Percentiles rank a stretch among this genome's conserved stretches.
Conservation (phyloP, 306 rosid species). For the Carpinus fangiana region DNA sequence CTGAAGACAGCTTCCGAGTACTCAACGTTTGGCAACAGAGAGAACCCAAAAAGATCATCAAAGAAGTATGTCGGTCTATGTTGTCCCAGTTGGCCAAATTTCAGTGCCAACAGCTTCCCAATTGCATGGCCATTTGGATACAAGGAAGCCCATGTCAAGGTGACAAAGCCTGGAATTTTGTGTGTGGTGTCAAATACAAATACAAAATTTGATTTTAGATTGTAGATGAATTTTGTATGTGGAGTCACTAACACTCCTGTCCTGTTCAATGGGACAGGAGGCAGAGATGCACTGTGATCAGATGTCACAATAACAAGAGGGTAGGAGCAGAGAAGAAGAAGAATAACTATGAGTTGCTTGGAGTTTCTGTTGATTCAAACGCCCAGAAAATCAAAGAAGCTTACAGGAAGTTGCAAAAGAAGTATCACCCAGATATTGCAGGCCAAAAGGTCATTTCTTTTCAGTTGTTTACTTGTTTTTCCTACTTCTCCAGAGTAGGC, state of each 20-base stretch:
- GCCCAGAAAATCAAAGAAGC: conserved; percentile 62
- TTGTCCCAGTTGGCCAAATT: conserved; percentile 26
- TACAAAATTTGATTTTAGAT: not conserved
- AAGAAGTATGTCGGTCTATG: conserved; percentile 40
- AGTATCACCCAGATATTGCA: conserved; percentile 72
- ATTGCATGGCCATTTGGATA: conserved; percentile 29
- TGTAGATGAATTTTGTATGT: not conserved
- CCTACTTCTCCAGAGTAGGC: no score
- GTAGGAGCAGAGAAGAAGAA: conserved; percentile 28
- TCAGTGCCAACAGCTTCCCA: conserved; percentile 35
- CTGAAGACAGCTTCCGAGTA: not conserved
- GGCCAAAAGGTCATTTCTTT: conserved; percentile 59
- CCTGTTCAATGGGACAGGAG: conserved; percentile 19
- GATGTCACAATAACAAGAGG: conserved; percentile 44
- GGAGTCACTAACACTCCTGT: not conserved
- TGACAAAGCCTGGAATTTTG: conserved; percentile 8
- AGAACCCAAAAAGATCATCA: not conserved
- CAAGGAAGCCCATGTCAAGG: conserved; percentile 46
- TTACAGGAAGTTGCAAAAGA: conserved; percentile 77
- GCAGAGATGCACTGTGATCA: conserved; percentile 32
- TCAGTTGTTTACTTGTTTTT: no score
- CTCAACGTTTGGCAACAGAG: not conserved
- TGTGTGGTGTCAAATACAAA: no score
- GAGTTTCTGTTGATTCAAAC: conserved; percentile 62
- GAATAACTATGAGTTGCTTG: conserved; percentile 68